phyloP scores from a whole-genome alignment of 2,329 filamentous ascomycete genomes.

The Knoxdaviesia proteae region DNA sequence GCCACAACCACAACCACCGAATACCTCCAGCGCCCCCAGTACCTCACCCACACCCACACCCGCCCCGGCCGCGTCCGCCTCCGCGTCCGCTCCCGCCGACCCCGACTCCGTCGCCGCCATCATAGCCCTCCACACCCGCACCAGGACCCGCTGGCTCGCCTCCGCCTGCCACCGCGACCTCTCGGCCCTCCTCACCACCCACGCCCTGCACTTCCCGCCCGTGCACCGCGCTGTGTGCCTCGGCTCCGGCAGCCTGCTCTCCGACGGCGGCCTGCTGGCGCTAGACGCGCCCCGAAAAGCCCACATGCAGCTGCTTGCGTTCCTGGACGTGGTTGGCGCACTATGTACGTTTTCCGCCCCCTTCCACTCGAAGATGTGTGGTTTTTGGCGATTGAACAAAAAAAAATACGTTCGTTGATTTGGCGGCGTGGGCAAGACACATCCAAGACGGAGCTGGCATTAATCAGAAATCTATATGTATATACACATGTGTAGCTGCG shows the following conservation, averaged over 20 bases:
- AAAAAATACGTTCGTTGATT: not conserved
- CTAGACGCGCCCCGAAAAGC: constrained; percentile 16
- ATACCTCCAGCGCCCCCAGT: not conserved
- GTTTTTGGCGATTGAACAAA: not conserved
- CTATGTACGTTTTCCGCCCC: not conserved
- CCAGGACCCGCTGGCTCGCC: constrained; percentile 10
- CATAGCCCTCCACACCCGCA: constrained; percentile 4
- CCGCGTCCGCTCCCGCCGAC: not conserved
- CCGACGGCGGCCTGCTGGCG: constrained; percentile 21
- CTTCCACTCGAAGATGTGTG: too few relatives aligned
- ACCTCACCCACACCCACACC: not conserved
- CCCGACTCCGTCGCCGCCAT: not conserved
- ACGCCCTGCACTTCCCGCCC: not conserved
- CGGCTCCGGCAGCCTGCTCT: constrained; percentile 33
- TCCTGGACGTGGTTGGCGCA: constrained; percentile 23
- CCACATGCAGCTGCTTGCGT: constrained; percentile 31
- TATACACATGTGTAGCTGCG: too few relatives aligned
- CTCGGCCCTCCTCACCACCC: too few relatives aligned
- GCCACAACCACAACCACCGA: not conserved
- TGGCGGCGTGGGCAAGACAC: not conserved
- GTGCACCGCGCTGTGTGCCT: constrained; percentile 24
- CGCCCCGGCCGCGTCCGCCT: not conserved
- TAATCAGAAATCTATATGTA: not conserved
- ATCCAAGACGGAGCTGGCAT: not conserved
- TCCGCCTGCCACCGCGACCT: not conserved